Evolutionary conservation across 495 filamentous ascomycete genomes (phyloP), one percentile per base, ranked within the genome.

Genomic region (Xylaria sp.): DNA sequence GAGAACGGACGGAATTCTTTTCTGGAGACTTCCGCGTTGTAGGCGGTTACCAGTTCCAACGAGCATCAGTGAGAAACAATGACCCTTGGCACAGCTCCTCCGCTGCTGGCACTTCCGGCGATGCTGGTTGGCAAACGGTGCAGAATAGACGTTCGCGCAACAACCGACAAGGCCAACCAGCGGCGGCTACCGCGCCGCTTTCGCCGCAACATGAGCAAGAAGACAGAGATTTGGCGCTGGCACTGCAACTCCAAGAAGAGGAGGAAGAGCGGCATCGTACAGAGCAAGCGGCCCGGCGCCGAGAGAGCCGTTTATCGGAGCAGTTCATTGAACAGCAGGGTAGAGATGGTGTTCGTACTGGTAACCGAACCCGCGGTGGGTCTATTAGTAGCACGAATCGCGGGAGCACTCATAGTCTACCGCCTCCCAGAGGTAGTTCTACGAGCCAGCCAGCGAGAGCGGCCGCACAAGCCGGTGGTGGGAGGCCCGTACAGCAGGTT

Each of bases 11-110:
- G 24, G 93, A 94, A 75, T 94, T 97, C 75, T 93, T 93, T 69
- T 90, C 93, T 14, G 96, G 96, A 14, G 96, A 98, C 78, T 98
- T 98, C 82, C 89, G 93, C 29, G 84, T 91, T 6, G 93, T 98
- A 21, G 90, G 94, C 26, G 87, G 87, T 14, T 79, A 80, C 48
- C 73, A 75, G 33, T 73, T 80, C 21, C 73, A 77, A 62, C 79
- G 74, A 15, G n/a, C 72, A n/a, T n/a, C n/a, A 44, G 58, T 31
- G n/a, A 62, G 46, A 43, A 58, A 46, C 17, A 53, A 71, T 43
- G 35, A 65, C 15, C n/a, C 61, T 35, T 69, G 59, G 71, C 44
- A 72, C 53, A 21, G 35, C 44, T 65, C 52, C 40, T 70, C 64
- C 3, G 69, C 68, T 33, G 68, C 61, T 53, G 67, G 57, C 58